phyloP scores from a whole-genome alignment of 140 eudicot species.

The Stevia rebaudiana region DNA sequence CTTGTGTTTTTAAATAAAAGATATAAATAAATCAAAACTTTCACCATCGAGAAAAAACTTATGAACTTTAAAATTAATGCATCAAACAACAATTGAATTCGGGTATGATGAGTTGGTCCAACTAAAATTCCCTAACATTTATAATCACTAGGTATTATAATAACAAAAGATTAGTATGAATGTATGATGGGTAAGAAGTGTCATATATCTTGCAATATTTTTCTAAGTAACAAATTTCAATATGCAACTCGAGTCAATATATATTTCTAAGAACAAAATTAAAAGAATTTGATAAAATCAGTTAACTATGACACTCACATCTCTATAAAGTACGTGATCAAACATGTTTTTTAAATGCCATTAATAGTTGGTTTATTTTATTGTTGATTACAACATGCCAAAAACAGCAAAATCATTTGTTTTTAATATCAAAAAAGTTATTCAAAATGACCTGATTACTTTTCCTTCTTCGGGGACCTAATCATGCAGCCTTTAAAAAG shows the following conservation, averaged over 20 bases:
- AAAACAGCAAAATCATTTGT: neutral
- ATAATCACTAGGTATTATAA: no score
- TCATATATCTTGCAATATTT: no score
- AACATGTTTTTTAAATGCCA: neutral
- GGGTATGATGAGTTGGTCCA: no score
- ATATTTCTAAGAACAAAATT: neutral
- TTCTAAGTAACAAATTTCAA: no score
- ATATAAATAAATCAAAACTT: no score
- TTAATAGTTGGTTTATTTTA: neutral
- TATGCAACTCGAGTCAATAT: neutral
- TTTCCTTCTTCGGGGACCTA: conserved; percentile 23
- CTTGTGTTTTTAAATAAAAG: no score
- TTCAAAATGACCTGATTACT: conserved; percentile 12
- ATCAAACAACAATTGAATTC: no score
- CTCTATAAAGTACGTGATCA: neutral
- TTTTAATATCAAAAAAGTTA: neutral
- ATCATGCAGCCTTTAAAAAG: conserved; percentile 26
- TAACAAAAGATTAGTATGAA: no score
- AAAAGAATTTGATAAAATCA: neutral
- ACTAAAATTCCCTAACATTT: no score
- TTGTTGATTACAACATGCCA: neutral
- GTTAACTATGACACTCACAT: neutral
- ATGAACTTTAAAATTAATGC: no score
- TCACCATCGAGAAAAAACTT: no score
- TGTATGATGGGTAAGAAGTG: no score